These are phyloP conservation scores for Pseudozyma tsukubaensis DNA, from an alignment of 1,284 basidiomycete species.

Conservation along the genomic window DNA sequence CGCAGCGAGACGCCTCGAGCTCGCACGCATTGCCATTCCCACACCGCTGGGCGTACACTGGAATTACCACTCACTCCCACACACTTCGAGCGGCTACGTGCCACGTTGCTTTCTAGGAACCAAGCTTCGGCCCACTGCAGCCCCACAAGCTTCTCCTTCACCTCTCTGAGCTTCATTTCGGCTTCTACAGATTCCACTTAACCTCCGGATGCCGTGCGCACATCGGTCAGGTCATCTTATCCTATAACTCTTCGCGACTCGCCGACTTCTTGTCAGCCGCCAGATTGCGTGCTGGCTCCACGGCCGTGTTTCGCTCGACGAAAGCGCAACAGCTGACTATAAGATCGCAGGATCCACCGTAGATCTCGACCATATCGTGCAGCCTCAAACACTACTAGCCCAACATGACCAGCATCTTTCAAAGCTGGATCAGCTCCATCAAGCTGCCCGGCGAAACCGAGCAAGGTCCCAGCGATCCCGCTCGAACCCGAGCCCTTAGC, in stretches of 20 bases:
- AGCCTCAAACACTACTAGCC: not conserved
- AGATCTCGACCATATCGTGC: not conserved
- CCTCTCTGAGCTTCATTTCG: not conserved
- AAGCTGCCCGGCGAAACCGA: slow-evolving; percentile 27
- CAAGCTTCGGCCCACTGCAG: too few relatives aligned
- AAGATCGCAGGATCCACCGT: not conserved
- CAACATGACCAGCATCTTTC: slow-evolving; percentile 43
- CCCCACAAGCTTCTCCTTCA: too few relatives aligned
- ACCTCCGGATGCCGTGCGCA: not conserved
- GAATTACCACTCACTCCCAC: too few relatives aligned
- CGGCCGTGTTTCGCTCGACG: not conserved
- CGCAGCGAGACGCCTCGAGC: too few relatives aligned
- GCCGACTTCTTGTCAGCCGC: not conserved
- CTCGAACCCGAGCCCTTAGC: slow-evolving; percentile 18
- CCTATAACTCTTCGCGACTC: not conserved
- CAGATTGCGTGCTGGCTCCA: not conserved
- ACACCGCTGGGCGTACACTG: too few relatives aligned
- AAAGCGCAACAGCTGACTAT: not conserved
- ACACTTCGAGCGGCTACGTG: too few relatives aligned
- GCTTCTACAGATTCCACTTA: not conserved
- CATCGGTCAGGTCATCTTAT: not conserved
- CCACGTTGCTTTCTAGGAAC: too few relatives aligned
- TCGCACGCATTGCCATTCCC: too few relatives aligned
- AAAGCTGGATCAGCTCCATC: slow-evolving; percentile 41
- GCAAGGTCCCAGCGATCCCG: slow-evolving; percentile 28